phyloP scores from a whole-genome alignment of 306 rosid genomes.

The Fragaria ananassa region DNA sequence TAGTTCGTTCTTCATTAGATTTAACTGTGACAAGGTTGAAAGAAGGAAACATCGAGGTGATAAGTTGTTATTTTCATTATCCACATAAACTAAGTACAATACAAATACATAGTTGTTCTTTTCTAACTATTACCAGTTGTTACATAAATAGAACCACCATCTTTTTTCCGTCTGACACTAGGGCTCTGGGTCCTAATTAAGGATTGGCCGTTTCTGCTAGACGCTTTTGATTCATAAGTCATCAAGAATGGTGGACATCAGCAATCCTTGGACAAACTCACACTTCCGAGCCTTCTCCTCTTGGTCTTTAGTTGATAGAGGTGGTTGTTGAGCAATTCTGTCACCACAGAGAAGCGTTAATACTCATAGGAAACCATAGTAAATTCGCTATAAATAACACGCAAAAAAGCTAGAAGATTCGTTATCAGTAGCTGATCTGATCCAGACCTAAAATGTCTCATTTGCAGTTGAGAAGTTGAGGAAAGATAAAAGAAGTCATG shows the following conservation, averaged over 20 bases:
- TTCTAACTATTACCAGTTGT: constrained; percentile 43
- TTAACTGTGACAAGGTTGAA: neutral
- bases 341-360: constrained; percentile 13
- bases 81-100: constrained; percentile 34
- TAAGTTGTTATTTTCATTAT: constrained; percentile 46
- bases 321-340: constrained; percentile 50
- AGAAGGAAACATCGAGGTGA: constrained; percentile 4
- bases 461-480: neutral
- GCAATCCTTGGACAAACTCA: constrained; percentile 72
- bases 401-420: neutral
- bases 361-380: neutral
- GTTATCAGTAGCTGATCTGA: neutral
- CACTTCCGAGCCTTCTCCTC: constrained; percentile 68
- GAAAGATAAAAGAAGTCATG: neutral
- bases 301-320: constrained; percentile 53
- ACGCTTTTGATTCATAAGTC: constrained; percentile 40
- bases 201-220: constrained; percentile 1
- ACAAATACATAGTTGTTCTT: constrained; percentile 30
- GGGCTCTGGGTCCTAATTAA: constrained; percentile 28
- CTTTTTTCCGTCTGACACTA: constrained; percentile 18
- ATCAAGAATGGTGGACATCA: constrained; percentile 70
- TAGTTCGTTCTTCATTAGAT: neutral
- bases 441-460: neutral
- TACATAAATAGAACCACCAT: constrained; percentile 27
- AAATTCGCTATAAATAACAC: neutral